Evolutionary conservation across 345 rosid genomes (phyloP), one percentile per base, ranked within the genome.

Genomic region (Arabidopsis arenosa): DNA sequence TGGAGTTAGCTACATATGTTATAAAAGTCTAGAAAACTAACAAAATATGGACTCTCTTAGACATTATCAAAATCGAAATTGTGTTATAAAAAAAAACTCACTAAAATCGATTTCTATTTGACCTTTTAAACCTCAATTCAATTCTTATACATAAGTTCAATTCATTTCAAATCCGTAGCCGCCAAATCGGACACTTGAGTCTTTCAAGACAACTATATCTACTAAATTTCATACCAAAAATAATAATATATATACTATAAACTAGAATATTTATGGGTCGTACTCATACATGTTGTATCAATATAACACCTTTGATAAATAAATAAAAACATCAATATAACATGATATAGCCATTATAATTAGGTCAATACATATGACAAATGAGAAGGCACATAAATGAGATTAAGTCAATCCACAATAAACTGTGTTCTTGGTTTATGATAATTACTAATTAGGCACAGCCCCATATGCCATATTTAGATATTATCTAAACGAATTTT

Each of bases 21-120:
- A 56, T 8, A 35, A 35, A 32, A 57, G 41, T 57, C 41, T 33
- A 3, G 5, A n/a, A 57, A 33, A n/a, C 18, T 8, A 21, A 32
- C 23, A n/a, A 14, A 32, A 8, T 36, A 57, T 7, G n/a, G 41
- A 33, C 62, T 59, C 36, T 68, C 12, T 47, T 6, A 6, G 43
- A 9, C 65, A 9, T 18, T 58, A 58, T n/a, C 66, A 59, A 44
- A 41, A 15, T 68, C 37, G 15, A 41, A 41, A 28, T 10, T 52
- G 23, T 47, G 52, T 47, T 47, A n/a, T 4, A 47, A 47, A 47
- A 3, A 4, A 48, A n/a, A n/a, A n/a, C n/a, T 48, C 26, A 48
- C 51, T 7, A 45, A 52, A 23, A 21, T 52, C n/a, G 11, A 32
- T 7, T 33, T 45, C 35, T 70, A 10, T 57, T 44, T 70, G 55